Conservation (phyloP, 2,329 filamentous ascomycete species). For the Microcera coccophila region DNA sequence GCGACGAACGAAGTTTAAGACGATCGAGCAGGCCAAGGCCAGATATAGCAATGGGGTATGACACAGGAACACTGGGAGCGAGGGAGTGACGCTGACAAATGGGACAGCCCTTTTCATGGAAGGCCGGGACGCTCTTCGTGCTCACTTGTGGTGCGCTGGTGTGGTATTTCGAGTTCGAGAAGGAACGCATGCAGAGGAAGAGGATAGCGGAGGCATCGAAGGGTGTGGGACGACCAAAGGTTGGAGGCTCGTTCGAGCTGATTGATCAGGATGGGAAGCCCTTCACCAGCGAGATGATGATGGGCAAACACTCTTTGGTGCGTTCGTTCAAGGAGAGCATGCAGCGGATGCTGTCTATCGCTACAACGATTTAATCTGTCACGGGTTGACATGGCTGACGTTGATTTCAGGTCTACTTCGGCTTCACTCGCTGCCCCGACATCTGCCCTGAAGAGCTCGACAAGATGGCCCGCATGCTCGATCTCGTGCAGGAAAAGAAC, state of each 20-base stretch:
- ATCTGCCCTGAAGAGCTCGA: conserved; percentile 99
- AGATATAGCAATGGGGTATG: conserved; percentile 54
- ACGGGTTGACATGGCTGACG: neutral
- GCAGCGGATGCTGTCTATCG: neutral
- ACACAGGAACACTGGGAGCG: neutral
- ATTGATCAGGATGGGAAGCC: conserved; percentile 74
- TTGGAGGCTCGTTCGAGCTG: conserved; percentile 81
- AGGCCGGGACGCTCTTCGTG: conserved; percentile 82
- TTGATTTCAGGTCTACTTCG: conserved; percentile 82
- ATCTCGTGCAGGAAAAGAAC: conserved; percentile 56
- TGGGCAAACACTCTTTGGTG: conserved; percentile 79
- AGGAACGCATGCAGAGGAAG: conserved; percentile 83
- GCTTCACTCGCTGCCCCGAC: conserved; percentile 96
- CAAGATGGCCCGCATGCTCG: conserved; percentile 97
- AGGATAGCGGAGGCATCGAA: conserved; percentile 88
- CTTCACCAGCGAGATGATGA: conserved; percentile 76
- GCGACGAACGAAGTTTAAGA: conserved; percentile 45
- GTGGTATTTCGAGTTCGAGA: conserved; percentile 91
- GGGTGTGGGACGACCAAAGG: conserved; percentile 86
- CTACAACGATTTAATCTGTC: neutral
- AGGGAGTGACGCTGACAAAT: conserved; percentile 24
- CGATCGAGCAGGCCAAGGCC: conserved; percentile 57
- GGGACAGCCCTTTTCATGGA: conserved; percentile 83
- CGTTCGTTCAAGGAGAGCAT: conserved; percentile 27
- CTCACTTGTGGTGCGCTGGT: conserved; percentile 71